Conservation (phyloP, 805 yeast genomes). For the Naumovozyma baii region DNA sequence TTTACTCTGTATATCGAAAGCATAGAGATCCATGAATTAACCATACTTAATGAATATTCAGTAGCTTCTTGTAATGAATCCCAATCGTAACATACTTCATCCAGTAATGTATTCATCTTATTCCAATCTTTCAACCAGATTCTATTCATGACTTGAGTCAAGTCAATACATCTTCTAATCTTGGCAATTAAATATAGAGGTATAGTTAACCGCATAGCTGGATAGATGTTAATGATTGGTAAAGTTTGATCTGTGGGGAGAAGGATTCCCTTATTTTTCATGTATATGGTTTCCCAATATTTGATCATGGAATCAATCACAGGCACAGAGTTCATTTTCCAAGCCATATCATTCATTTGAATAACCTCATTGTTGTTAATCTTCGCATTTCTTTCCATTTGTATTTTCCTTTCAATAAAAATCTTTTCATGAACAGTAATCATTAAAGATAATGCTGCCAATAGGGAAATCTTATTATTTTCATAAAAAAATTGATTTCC, state of each 20-base stretch:
- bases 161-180: constrained; percentile 50
- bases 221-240: constrained; percentile 37
- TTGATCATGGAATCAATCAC: constrained; percentile 46
- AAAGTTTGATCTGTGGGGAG: constrained; percentile 38
- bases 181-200: constrained; percentile 61
- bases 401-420: constrained; percentile 38
- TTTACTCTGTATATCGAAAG: constrained; percentile 36
- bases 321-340: constrained; percentile 60
- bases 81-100: constrained; percentile 40
- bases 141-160: constrained; percentile 50
- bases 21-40: constrained; percentile 63
- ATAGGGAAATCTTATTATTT: constrained; percentile 25
- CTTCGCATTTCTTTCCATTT: constrained; percentile 32
- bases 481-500: constrained; percentile 30
- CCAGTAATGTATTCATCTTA: constrained; percentile 48
- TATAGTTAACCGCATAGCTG: constrained; percentile 52
- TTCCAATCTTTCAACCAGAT: constrained; percentile 63
- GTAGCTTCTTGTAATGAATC: constrained; percentile 60
- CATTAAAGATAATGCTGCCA: constrained; percentile 44
- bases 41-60: constrained; percentile 45
- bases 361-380: constrained; percentile 30
- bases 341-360: constrained; percentile 42
- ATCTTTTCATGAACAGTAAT: constrained; percentile 61
- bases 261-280: constrained; percentile 54
- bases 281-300: constrained; percentile 58